These are phyloP conservation scores for Aspergillus neoniger DNA, from an alignment of 2,329 filamentous ascomycete genomes.

Conservation along the genomic window DNA sequence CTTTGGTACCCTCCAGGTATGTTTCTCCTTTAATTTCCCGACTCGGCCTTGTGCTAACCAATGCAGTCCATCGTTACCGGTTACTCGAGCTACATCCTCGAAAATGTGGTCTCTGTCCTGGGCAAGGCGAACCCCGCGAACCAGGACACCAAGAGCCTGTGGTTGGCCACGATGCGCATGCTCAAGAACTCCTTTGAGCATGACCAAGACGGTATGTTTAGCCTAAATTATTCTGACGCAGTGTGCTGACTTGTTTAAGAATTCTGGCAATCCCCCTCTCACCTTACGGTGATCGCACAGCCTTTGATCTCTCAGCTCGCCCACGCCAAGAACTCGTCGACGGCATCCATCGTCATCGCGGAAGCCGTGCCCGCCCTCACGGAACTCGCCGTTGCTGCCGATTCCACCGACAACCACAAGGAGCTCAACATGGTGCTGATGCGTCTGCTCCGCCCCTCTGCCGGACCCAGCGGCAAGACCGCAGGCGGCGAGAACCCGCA, in stretches of 20 bases:
- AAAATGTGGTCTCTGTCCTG: constrained; percentile 69
- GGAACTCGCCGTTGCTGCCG: constrained; percentile 75
- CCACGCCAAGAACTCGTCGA: constrained; percentile 41
- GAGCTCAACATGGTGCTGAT: constrained; percentile 79
- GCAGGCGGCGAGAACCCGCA: constrained; percentile 60
- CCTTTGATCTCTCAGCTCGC: constrained; percentile 70
- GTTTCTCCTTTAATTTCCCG: constrained; percentile 3
- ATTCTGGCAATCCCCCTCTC: constrained; percentile 91
- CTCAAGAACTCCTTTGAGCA: constrained; percentile 77
- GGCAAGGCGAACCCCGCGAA: constrained; percentile 40
- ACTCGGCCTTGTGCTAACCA: not conserved
- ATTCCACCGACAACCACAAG: constrained; percentile 88
- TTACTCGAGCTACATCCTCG: constrained; percentile 83
- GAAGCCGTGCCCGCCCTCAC: constrained; percentile 74
- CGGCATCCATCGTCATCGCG: constrained; percentile 49
- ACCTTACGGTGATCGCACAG: constrained; percentile 72
- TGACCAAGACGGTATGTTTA: constrained; percentile 71
- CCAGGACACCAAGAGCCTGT: constrained; percentile 61
- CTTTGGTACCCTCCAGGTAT: constrained; percentile 76
- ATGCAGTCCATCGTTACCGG: constrained; percentile 79
- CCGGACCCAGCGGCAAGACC: constrained; percentile 29
- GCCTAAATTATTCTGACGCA: not conserved
- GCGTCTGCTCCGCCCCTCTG: constrained; percentile 68
- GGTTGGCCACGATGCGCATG: constrained; percentile 69
- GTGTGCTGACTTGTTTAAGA: constrained; percentile 43